Evolutionary conservation across 257 asterid genomes (phyloP).

Genomic region (Fraxinus americana): DNA sequence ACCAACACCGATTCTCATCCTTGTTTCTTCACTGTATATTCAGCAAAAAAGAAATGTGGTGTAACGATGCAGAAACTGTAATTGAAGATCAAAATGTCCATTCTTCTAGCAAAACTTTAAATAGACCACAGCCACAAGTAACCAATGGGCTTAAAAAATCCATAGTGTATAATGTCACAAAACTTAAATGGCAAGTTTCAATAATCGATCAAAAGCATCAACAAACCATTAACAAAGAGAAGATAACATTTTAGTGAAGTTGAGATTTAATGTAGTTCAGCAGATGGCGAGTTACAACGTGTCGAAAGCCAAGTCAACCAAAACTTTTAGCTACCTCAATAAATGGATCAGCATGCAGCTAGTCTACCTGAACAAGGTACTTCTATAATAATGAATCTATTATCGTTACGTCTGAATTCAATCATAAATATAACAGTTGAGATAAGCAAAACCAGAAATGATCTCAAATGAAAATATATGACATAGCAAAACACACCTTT

Average conservation of each 20-base stretch:
- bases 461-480: neutral
- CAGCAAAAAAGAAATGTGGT: conserved; percentile 14
- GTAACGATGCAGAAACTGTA: neutral
- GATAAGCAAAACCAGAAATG: neutral
- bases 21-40: conserved; percentile 72
- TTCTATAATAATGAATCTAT: conserved; percentile 5
- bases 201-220: neutral
- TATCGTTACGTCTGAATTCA: neutral
- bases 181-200: neutral
- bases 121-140: neutral
- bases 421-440: neutral
- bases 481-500: conserved; percentile 50
- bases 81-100: neutral
- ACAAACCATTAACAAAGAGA: neutral
- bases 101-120: neutral
- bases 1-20: conserved; percentile 71
- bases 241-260: neutral
- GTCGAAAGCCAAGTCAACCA: neutral
- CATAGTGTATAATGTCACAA: neutral
- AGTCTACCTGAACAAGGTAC: conserved; percentile 14
- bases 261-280: neutral
- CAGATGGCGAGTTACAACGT: neutral
- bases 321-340: conserved; percentile 3
- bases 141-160: neutral
- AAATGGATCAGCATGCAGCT: neutral